These are phyloP conservation scores for Alternaria triticina DNA, from an alignment of 2,329 filamentous ascomycete species.

Conservation along the genomic window DNA sequence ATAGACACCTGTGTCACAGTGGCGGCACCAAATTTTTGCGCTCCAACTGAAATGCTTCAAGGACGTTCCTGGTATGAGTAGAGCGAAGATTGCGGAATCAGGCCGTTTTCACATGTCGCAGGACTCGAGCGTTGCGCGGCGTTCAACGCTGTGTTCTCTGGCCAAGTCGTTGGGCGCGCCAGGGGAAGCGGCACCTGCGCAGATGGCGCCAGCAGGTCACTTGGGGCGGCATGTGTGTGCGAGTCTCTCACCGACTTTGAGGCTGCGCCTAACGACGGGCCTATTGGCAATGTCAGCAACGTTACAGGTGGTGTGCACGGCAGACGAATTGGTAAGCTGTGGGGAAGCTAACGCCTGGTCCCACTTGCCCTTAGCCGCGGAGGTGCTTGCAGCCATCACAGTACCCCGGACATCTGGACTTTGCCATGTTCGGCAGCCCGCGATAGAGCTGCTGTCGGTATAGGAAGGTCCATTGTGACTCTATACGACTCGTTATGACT, in stretches of 20 bases:
- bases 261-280: neutral
- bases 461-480: neutral
- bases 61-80: neutral
- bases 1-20: neutral
- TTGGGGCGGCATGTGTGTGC: neutral
- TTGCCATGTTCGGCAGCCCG: neutral
- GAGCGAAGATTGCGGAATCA: neutral
- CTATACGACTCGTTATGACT: neutral
- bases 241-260: slow-evolving; percentile 2
- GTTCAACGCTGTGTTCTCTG: neutral
- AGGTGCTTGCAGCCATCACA: neutral
- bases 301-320: slow-evolving; percentile 5
- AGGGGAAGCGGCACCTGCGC: neutral
- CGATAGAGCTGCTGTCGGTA: neutral
- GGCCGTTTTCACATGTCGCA: neutral
- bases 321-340: slow-evolving; percentile 3
- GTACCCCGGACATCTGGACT: neutral
- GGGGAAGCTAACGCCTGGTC: slow-evolving; percentile 2
- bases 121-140: neutral
- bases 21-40: neutral
- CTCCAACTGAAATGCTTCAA: neutral
- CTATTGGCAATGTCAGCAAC: neutral
- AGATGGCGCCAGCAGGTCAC: neutral
- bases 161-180: neutral
- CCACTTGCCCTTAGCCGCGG: neutral